phyloP scores from a whole-genome alignment of 2,329 filamentous ascomycete genomes.

The Hymenotorrendiella dingleyae region DNA sequence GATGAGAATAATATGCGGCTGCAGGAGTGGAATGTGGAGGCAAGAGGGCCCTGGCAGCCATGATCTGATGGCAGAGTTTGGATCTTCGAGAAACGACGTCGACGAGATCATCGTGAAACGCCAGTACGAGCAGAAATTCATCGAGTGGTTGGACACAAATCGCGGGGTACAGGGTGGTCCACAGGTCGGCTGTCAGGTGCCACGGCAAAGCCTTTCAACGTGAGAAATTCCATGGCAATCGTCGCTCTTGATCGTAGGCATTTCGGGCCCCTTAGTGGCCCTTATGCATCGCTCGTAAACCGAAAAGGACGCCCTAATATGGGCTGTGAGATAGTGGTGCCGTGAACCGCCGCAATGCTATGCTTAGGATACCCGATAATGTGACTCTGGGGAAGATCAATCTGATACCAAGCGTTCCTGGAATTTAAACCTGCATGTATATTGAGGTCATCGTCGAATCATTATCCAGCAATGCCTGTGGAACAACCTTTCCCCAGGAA shows the following conservation, averaged over 20 bases:
- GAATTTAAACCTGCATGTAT: conserved; percentile 19
- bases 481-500: conserved; percentile 14
- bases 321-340: conserved; percentile 9
- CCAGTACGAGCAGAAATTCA: conserved; percentile 10
- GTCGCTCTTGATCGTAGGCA: conserved; percentile 17
- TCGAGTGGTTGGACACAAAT: conserved; percentile 13
- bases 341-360: conserved; percentile 8
- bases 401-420: conserved; percentile 24
- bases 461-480: neutral
- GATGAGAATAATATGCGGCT: conserved; percentile 17
- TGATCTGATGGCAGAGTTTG: conserved; percentile 21
- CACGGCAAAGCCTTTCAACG: conserved; percentile 10
- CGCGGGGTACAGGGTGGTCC: no score
- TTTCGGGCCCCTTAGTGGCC: conserved; percentile 17
- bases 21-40: conserved; percentile 18
- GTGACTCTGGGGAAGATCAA: conserved; percentile 17
- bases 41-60: conserved; percentile 12
- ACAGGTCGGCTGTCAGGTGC: conserved; percentile 11
- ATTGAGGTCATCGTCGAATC: conserved; percentile 9
- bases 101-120: conserved; percentile 15
- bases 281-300: conserved; percentile 16
- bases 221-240: conserved; percentile 4
- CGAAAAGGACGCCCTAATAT: conserved; percentile 12
- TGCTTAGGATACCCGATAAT: conserved; percentile 18
- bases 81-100: conserved; percentile 18